Base-by-base conservation (phyloP, 306 rosid genomes). In the Medicago ruthenica region DNA sequence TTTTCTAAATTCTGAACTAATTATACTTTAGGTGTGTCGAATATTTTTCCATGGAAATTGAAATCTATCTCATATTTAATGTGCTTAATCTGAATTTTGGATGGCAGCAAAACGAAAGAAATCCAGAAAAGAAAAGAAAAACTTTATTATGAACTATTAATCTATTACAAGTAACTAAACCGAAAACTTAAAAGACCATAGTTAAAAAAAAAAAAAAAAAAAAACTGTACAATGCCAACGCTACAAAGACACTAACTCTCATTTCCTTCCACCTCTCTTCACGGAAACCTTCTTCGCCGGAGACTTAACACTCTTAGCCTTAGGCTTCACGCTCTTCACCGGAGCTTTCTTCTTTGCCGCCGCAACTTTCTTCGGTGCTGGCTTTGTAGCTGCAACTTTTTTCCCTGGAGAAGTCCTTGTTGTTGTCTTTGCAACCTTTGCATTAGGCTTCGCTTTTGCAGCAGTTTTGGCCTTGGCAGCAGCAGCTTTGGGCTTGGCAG, bases 231-330 rank as follows among this genome's bases (percentile, higher is more conserved):
- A 34, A 6, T 5, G 37, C 7, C 7, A 34, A 34, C 37, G 7
- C 53, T 14, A 47, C 6, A 47, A 15, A 13, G 6, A 15, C 15
- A 14, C 48, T 42, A 48, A 48, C n/a, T 0, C 63, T 57, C 63
- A 57, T 57, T 57, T 57, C 36, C 36, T 20, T 57, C 63, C 63
- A 6, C 63, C 63, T 57, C 63, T 20, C 63, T 57, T 57, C 1
- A 11, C 34, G 0, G 63, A 20, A 57, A 57, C 63, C 8, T 57
- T 57, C 36, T 57, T 57, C 63, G 14, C 63, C 14, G 63, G 63
- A 9, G 63, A 21, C 36, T 57, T 57, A 0, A 57, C 63, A 14
- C 8, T 57, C 6, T 57, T 53, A 17, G 60, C 10, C 6, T 57
- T 53, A 17, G 60, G 24, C 27, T 53, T 53, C 0, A 17, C 60